Base-by-base conservation (phyloP, 257 asterid genomes). In the Ehretia macrophylla region DNA sequence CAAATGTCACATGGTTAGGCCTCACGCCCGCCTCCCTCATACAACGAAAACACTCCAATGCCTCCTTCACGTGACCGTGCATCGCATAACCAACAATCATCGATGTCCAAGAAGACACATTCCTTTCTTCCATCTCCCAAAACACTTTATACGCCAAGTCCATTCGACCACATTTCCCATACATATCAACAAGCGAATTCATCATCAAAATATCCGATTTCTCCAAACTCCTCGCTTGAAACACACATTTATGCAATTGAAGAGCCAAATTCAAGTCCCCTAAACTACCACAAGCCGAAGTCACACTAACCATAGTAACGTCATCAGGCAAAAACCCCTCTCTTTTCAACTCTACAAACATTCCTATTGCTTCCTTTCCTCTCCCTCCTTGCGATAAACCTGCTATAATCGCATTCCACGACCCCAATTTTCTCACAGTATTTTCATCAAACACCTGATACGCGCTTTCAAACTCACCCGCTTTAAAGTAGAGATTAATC, bases 111-210 rank as follows among this genome's bases (percentile, higher is more conserved):
- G 99, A 86, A 0, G 90, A 86, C 39, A 93, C 97, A 64, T 84
- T 93, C 63, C 79, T 84, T 65, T 76, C 83, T 52, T 66, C 84
- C 96, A 89, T 88, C 51, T 70, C 53, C 40, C 53, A 45, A 62
- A 93, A 89, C 44, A 83, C 88, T 59, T 57, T 68, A 56, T 66
- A 59, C 21, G 98, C 95, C 70, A 88, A 66, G 67, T 91, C 96
- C 93, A 85, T 85, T 68, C 86, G 67, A 8, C 98, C 98, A 61
- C 96, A 91, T 71, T 88, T 88, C 9, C 97, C 95, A 51, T 93
- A 86, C 95, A 83, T 81, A 60, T 88, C 97, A 56, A 89, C 61
- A 1, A 93, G 69, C 3, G 96, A 93, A 64, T 89, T 93, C 91
- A 83, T 78, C 90, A 85, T 83, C 57, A 82, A 74, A 23, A 82